A percentile compares a stretch with the other conserved stretches of the same genome.
phyloP scores from a whole-genome alignment of 2,329 filamentous ascomycete species.

The Escovopsis sp. region DNA sequence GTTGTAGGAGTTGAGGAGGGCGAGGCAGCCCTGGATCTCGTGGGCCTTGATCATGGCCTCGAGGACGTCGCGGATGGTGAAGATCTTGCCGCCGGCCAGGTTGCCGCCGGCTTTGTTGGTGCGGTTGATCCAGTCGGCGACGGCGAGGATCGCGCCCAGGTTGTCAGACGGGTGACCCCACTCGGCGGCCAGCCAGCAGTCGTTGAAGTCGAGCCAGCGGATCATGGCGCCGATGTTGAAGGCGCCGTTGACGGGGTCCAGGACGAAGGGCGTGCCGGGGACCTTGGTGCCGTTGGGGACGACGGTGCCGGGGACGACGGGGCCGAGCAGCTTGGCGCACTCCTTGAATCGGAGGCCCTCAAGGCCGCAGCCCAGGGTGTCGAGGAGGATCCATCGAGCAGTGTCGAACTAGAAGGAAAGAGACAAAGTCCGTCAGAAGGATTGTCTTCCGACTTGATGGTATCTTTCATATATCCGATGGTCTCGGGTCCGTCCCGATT shows the following conservation, averaged over 20 bases:
- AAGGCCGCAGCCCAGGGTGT: constrained; percentile 91
- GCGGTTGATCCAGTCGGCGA: constrained; percentile 93
- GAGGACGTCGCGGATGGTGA: constrained; percentile 80
- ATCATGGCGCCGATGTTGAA: constrained; percentile 99
- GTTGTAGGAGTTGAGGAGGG: constrained; percentile 96
- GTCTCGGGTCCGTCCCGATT: background rate
- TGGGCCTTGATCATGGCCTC: constrained; percentile 99
- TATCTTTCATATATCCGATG: too few species aligned
- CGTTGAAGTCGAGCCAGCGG: constrained; percentile 98
- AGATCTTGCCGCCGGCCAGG: constrained; percentile 73
- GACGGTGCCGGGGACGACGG: constrained; percentile 74
- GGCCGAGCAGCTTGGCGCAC: constrained; percentile 88
- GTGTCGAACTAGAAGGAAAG: constrained; percentile 62
- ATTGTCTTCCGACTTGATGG: too few species aligned
- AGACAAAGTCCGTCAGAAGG: too few species aligned
- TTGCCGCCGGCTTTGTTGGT: constrained; percentile 66
- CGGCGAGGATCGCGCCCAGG: constrained; percentile 87
- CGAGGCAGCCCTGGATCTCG: constrained; percentile 95
- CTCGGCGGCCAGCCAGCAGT: constrained; percentile 98
- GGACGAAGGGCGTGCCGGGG: constrained; percentile 80
- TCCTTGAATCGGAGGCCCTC: constrained; percentile 92
- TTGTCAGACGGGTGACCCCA: constrained; percentile 99
- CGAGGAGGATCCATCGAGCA: constrained; percentile 88
- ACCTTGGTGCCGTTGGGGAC: constrained; percentile 89
- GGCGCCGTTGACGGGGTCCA: constrained; percentile 88